phyloP scores from a whole-genome alignment of 2,329 filamentous ascomycete species.

The Sporothrix pseudoabietina region DNA sequence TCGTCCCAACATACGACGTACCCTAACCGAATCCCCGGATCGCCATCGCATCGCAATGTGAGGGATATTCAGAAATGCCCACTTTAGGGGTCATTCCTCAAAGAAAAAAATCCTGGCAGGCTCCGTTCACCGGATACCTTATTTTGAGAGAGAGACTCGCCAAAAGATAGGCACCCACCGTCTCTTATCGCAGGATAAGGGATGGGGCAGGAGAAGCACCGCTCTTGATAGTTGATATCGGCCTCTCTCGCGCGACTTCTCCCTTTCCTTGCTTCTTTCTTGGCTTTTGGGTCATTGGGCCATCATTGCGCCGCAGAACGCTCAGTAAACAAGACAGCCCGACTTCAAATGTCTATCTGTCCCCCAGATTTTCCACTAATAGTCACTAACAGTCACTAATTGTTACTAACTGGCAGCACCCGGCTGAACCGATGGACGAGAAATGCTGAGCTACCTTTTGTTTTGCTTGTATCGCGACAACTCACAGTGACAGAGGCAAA shows the following conservation, averaged over 20 bases:
- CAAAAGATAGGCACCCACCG: not conserved
- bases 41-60: constrained; percentile 25
- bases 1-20: not conserved
- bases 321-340: not conserved
- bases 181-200: constrained; percentile 18
- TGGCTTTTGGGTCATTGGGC: constrained; percentile 14
- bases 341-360: no score
- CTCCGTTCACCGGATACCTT: not conserved
- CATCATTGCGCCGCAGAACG: not conserved
- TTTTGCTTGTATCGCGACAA: not conserved
- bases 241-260: not conserved
- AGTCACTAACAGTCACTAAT: not conserved
- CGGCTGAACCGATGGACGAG: constrained; percentile 4
- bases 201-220: not conserved
- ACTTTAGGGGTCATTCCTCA: not conserved
- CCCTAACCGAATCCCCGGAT: constrained; percentile 20
- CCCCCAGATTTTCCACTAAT: not conserved
- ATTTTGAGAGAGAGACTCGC: not conserved
- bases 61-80: constrained; percentile 13
- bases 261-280: not conserved
- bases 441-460: not conserved
- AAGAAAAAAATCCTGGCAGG: constrained; percentile 1
- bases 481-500: not conserved
- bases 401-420: not conserved
- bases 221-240: not conserved